These are phyloP conservation scores for Melaleuca quinquenervia DNA, from an alignment of 345 rosid species.

Conservation along the genomic window DNA sequence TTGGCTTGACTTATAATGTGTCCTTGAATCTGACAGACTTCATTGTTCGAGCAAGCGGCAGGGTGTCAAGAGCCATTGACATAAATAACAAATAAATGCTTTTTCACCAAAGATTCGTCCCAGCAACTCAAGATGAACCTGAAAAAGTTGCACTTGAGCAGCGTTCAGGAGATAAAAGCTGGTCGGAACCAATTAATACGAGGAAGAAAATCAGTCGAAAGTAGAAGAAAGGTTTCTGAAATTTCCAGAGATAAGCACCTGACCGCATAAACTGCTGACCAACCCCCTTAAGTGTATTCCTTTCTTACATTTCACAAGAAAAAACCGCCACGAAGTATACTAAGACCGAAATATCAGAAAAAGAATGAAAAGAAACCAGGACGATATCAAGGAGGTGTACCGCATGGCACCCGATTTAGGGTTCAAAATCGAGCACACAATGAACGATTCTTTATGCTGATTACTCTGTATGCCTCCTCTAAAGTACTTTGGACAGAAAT, in stretches of 20 bases:
- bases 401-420: neutral
- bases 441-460: neutral
- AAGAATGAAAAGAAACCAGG: neutral
- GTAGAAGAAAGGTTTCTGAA: neutral
- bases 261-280: neutral
- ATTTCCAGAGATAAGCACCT: neutral
- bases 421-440: neutral
- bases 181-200: neutral
- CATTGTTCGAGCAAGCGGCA: neutral
- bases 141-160: neutral
- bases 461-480: neutral
- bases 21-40: neutral
- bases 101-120: neutral
- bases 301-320: neutral
- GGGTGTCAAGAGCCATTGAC: neutral
- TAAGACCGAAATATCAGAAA: neutral
- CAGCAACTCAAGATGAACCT: neutral
- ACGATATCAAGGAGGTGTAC: neutral
- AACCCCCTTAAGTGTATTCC: neutral
- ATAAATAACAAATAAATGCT: neutral
- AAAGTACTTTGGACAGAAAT: neutral
- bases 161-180: neutral
- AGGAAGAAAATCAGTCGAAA: neutral
- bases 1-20: neutral
- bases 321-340: neutral